Base-by-base conservation (phyloP, 495 filamentous ascomycete genomes). In the Penicillium pulvis region DNA sequence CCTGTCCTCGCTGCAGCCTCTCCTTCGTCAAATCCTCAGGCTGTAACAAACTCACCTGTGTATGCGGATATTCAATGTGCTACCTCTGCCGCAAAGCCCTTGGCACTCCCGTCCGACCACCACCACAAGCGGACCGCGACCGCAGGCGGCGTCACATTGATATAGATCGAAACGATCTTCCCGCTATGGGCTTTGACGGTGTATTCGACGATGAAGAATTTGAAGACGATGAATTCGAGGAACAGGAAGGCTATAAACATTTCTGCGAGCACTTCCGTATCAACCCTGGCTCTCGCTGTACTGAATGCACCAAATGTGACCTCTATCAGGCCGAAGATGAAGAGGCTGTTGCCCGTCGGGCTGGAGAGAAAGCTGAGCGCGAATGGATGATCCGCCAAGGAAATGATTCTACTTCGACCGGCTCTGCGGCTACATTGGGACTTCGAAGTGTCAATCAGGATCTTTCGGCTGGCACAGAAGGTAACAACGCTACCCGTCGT, bases 11-110 rank as follows among this genome's bases (percentile, higher is more conserved):
- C 53, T 98, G 94, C 76, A 85, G 89, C 57, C 86, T 92, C 24
- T 90, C 88, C 16, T 97, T 98, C 66, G 88, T 98, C 71, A 97
- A 97, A 67, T 85, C 83, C 3, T 86, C 88, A 33, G 94, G 94
- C 58, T 98, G 94, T 80, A 98, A 98, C 75, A 97, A 97, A 71
- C 75, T 98, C 16, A 93, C 90, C n/a, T 98, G 94, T 69, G 82
- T 90, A n/a, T 98, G 94, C 70, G 93, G 94, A 1, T 98, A 97
- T 73, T 87, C 88, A 58, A 98, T 98, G 94, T 98, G 94, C 75
- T 97, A 96, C 59, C 82, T 96, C 42, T 96, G 90, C 67, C 88
- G 90, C 26, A 78, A 81, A 59, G 78, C 77, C 19, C 67, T 83
- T 0, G 75, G 72, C 4, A 60, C 69, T 31, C 69, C 65, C 1